Conservation (phyloP, 2,329 filamentous ascomycete genomes). For the Neospermospora avenae region DNA sequence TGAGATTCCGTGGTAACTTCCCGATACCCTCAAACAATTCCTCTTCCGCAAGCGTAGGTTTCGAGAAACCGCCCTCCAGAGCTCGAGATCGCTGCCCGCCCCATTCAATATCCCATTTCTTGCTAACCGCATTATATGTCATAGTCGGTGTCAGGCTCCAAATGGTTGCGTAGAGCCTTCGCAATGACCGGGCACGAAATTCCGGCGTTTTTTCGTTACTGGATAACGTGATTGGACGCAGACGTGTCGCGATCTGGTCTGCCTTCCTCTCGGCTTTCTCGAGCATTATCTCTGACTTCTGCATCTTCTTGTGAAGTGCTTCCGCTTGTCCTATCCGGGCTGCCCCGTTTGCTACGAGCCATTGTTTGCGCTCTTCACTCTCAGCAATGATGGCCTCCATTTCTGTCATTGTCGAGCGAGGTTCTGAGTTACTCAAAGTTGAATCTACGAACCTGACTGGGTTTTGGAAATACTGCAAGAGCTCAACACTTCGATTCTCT, state of each 20-base stretch:
- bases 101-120: conserved; percentile 44
- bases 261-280: no score
- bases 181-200: conserved; percentile 39
- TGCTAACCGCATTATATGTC: conserved; percentile 31
- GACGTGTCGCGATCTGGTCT: not conserved
- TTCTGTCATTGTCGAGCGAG: no score
- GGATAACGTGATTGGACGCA: not conserved
- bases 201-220: not conserved
- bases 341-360: no score
- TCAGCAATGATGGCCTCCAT: no score
- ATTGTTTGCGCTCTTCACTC: no score
- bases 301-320: not conserved
- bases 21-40: conserved; percentile 50
- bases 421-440: no score
- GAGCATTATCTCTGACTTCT: no score
- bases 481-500: not conserved
- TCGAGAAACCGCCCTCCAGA: conserved; percentile 34
- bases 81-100: conserved; percentile 36
- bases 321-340: no score
- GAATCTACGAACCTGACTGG: not conserved
- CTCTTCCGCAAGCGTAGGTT: conserved; percentile 34
- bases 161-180: conserved; percentile 45
- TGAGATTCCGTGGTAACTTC: not conserved
- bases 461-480: conserved; percentile 1
- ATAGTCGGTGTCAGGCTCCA: conserved; percentile 46